These are phyloP conservation scores for Phytopythium oedochilum DNA, from an alignment of 352 stramenopile genomes.

Conservation along the genomic window DNA sequence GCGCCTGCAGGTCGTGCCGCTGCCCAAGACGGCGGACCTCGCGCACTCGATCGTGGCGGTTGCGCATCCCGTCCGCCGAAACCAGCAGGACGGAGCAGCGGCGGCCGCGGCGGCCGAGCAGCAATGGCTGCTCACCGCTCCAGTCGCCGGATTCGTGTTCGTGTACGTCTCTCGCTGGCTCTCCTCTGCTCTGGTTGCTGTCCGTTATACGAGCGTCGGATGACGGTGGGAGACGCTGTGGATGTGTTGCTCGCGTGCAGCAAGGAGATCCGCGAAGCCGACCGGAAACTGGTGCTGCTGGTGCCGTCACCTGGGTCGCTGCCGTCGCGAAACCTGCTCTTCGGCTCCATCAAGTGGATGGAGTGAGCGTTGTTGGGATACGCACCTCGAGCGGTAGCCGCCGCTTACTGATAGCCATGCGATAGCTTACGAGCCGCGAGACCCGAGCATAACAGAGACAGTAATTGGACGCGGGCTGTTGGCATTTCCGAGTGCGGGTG, in stretches of 20 bases:
- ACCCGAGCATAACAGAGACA: too few relatives aligned
- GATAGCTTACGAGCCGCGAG: too few relatives aligned
- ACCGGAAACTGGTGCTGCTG: conserved; percentile 78
- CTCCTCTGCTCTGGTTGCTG: too few relatives aligned
- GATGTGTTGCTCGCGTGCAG: conserved; percentile 14
- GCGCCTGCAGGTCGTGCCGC: conserved; percentile 57
- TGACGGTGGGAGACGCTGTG: neutral
- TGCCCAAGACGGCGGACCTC: conserved; percentile 72
- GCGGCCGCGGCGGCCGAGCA: conserved; percentile 38
- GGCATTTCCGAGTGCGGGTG: too few relatives aligned
- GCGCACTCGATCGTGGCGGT: conserved; percentile 74
- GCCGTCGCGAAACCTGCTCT: conserved; percentile 69
- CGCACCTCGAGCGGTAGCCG: neutral
- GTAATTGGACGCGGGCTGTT: neutral
- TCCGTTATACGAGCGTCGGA: too few relatives aligned
- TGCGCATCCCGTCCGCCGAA: conserved; percentile 30
- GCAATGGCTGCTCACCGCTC: conserved; percentile 54
- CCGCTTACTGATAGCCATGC: neutral
- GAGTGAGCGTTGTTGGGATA: conserved; percentile 26
- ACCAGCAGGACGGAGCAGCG: conserved; percentile 24
- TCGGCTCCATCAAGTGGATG: conserved; percentile 86
- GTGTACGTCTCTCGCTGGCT: conserved; percentile 41
- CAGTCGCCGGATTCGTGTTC: conserved; percentile 78
- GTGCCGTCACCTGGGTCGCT: conserved; percentile 77
- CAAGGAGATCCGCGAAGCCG: conserved; percentile 70